Evolutionary conservation across 2,329 filamentous ascomycete genomes (phyloP).

Genomic region (Westerdykella ornata): DNA sequence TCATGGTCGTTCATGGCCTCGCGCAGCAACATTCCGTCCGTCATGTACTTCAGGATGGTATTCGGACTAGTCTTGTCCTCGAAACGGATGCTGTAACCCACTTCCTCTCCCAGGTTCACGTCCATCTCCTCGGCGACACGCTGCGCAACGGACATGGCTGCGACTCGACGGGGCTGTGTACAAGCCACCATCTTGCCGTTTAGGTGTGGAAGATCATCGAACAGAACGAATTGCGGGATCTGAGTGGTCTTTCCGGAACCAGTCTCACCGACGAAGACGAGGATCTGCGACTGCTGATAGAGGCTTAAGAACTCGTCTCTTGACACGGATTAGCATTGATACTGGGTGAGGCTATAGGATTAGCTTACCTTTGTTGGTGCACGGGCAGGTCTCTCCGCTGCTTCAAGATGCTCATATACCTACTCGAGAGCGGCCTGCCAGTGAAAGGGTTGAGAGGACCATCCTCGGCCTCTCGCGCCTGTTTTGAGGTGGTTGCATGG

Average conservation of each 20-base stretch:
- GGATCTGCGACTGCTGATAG: conserved; percentile 89
- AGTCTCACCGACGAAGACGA: conserved; percentile 98
- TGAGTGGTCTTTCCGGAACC: conserved; percentile 99
- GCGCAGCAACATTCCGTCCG: conserved; percentile 93
- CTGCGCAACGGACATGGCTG: conserved; percentile 95
- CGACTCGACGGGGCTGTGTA: conserved; percentile 94
- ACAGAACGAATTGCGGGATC: conserved; percentile 96
- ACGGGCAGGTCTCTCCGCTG: conserved; percentile 80
- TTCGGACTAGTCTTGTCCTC: conserved; percentile 84
- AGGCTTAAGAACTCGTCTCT: conserved; percentile 88
- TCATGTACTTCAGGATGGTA: conserved; percentile 99
- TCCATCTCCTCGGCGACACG: conserved; percentile 95
- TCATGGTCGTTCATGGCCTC: conserved; percentile 91
- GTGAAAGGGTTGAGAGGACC: conserved; percentile 82
- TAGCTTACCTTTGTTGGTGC: conserved; percentile 70
- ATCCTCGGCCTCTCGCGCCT: conserved; percentile 71
- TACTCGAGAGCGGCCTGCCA: conserved; percentile 63
- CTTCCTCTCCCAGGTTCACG: conserved; percentile 81
- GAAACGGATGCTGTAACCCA: conserved; percentile 96
- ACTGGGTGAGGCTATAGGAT: not conserved
- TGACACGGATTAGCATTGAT: conserved; percentile 8
- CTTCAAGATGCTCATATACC: conserved; percentile 87
- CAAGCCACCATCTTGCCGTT: conserved; percentile 88
- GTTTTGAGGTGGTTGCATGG: conserved; percentile 70
- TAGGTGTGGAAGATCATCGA: conserved; percentile 85